Conservation (phyloP, 805 yeast genomes). For the Pichia ethanolica region DNA sequence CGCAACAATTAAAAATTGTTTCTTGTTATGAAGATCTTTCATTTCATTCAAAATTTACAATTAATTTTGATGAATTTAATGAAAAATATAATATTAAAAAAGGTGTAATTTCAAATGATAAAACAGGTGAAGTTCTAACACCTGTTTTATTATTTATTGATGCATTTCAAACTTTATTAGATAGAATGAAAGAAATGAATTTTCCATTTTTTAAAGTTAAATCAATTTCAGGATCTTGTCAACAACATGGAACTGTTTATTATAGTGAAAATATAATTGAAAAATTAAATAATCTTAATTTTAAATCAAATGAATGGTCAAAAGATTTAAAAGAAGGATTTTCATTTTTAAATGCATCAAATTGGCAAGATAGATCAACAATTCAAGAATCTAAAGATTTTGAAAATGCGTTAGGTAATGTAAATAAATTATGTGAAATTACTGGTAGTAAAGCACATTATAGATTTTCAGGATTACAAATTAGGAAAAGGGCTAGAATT, state of each 20-base stretch:
- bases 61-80: conserved; percentile 59
- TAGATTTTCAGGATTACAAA: conserved; percentile 89
- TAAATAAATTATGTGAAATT: conserved; percentile 47
- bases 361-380: conserved; percentile 95
- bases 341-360: conserved; percentile 63
- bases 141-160: conserved; percentile 92
- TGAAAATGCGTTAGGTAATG: conserved; percentile 57
- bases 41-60: conserved; percentile 45
- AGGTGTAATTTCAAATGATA: conserved; percentile 58
- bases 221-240: conserved; percentile 80
- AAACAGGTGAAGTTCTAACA: conserved; percentile 56
- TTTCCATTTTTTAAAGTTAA: conserved; percentile 55
- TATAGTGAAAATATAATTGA: conserved; percentile 51
- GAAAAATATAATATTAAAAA: conserved; percentile 57
- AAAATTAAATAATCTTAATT: conserved; percentile 32
- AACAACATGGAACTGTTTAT: conserved; percentile 87
- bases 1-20: conserved; percentile 80
- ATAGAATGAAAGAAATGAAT: conserved; percentile 37
- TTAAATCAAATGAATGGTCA: conserved; percentile 33
- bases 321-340: conserved; percentile 44
- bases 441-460: conserved; percentile 88
- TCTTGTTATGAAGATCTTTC: conserved; percentile 46
- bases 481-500: conserved; percentile 55
- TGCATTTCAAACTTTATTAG: conserved; percentile 61
- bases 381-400: conserved; percentile 56